Conservation (phyloP, 306 rosid genomes). For the Pachyrhizus erosus region DNA sequence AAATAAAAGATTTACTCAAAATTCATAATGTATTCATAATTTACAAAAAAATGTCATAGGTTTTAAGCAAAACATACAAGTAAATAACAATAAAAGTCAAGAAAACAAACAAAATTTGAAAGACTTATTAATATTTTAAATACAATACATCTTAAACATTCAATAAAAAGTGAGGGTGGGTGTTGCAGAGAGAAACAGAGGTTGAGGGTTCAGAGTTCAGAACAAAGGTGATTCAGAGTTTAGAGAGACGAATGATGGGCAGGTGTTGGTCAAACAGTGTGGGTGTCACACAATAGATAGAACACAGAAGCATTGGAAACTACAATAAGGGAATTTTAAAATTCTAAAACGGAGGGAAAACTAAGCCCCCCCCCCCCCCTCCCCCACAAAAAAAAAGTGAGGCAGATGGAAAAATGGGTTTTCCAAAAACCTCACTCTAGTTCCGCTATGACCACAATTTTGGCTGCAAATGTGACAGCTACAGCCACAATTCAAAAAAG, state of each 20-base stretch:
- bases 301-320: background rate
- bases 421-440: background rate
- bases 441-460: background rate
- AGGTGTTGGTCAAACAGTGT: background rate
- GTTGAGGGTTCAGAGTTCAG: background rate
- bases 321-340: background rate
- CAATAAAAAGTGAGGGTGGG: background rate
- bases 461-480: background rate
- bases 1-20: background rate
- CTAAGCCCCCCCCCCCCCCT: background rate
- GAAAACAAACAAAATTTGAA: background rate
- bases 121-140: background rate
- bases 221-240: background rate
- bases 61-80: background rate
- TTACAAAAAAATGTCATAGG: background rate
- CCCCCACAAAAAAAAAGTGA: background rate
- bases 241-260: background rate
- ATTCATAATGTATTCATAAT: background rate
- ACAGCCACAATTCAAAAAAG: background rate
- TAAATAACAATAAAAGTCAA: background rate
- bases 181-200: background rate
- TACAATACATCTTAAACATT: background rate
- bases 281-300: background rate
- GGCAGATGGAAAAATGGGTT: background rate
- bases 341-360: background rate